Base-by-base conservation (phyloP, 805 yeast species). In the Cyberlindnera xishuangbannaensis region DNA sequence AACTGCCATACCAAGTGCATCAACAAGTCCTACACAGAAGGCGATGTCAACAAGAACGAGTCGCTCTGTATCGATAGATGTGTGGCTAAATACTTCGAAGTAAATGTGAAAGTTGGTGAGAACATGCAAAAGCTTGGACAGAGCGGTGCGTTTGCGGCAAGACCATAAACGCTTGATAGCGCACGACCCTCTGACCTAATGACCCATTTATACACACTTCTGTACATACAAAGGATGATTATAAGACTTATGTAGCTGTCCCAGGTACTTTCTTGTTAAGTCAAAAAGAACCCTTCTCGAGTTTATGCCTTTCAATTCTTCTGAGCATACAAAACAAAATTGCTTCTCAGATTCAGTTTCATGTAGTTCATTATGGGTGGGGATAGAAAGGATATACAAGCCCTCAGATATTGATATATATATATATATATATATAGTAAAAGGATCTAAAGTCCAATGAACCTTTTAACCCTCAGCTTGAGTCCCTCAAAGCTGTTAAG, bases 71-170 rank as follows among this genome's bases (percentile, higher is more conserved):
- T 88, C 43, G 97, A 88, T 65, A 81, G 96, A 72, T 88, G 97
- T 69, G 97, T 88, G 38, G 76, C 92, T 50, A 88, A 88, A 62
- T 88, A 88, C 64, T 88, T 88, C 52, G 96, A 85, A 51, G 84
- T 95, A 45, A 88, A 88, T 58, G 92, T 86, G 43, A 83, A 85
- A 64, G 95, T 88, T 42, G 95, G 96, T 51, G 97, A 88, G 55
- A 67, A 71, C 46, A 70, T 71, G 76, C 75, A 70, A 48, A 61
- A 69, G 40, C 51, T 71, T 44, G 76, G 76, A 16, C 65, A 64
- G 43, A 55, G 59, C 28, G 65, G 65, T 47, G 57, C 59, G 18
- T 62, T 59, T 36, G 59, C 23, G 11, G 23, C 57, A 13, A 49
- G 53, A 46, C 53, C 50, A 34, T 48, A 26, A 36, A 15, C 10